Evolutionary conservation across 179 eudicot species (phyloP), one percentile per base, ranked within the genome.

Genomic region (Pouteria campechiana): DNA sequence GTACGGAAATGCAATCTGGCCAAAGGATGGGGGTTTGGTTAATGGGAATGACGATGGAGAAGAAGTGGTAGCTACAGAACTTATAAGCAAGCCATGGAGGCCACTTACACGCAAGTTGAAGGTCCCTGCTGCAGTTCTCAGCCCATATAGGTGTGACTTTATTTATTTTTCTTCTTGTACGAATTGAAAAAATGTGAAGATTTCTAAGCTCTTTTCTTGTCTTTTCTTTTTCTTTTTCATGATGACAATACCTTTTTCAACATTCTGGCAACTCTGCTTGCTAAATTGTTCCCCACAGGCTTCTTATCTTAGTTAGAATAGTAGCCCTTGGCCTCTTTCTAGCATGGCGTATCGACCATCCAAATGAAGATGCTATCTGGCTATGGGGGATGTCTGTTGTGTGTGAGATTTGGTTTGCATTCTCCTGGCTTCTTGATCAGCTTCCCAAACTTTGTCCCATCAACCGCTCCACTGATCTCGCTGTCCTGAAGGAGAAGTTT

Each of bases 1-100:
- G 14, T 82, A 86, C 58, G 93, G 96, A 5, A 86, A 86, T 72
- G 96, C 93, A 42, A 75, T 86, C 51, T 81, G 96, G 93, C 85
- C 96, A 1, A 78, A 70, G 63, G 88, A 73, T 44, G 87, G 73
- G 36, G 87, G 54, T 7, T 61, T 64, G 46, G 74, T 50, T 20
- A 50, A 72, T 54, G 78, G 64, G 23, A 55, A 67, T 7, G 54
- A 57, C 31, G 73, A 60, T 20, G n/a, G n/a, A n/a, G 77, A 60
- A 20, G 74, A 31, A 19, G 68, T 62, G 6, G 93, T 78, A 53
- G 71, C 89, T 47, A 41, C 63, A 16, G 83, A 74, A 6, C 41
- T 87, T 31, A 64, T 70, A 54, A 72, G 41, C 72, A 87, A 79
- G 58, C 94, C 96, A 2, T 87, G 94, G 94, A 76, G 81, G 57